phyloP scores from a whole-genome alignment of 2,329 filamentous ascomycete species.

The Eutypa lata region DNA sequence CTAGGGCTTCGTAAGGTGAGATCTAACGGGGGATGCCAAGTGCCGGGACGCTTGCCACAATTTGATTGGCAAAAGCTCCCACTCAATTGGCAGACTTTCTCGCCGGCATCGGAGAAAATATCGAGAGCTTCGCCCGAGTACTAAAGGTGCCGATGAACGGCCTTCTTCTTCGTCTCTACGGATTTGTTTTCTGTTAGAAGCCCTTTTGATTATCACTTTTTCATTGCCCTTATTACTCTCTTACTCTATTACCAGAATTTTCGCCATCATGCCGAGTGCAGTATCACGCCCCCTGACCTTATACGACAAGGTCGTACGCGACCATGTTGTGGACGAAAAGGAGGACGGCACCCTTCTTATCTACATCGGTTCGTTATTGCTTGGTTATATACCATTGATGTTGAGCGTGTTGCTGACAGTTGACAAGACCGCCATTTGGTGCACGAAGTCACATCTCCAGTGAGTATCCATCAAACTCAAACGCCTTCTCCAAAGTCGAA shows the following conservation, averaged over 20 bases:
- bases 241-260: background rate
- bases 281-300: constrained; percentile 64
- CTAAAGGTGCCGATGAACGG: background rate
- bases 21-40: background rate
- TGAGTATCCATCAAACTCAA: constrained; percentile 41
- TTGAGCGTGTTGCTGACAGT: constrained; percentile 10
- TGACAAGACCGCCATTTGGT: constrained; percentile 83
- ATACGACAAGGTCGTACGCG: constrained; percentile 96
- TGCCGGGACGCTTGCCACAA: background rate
- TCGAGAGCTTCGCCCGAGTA: background rate
- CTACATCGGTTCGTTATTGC: constrained; percentile 72
- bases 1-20: background rate
- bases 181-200: background rate
- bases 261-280: constrained; percentile 65
- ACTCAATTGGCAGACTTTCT: background rate
- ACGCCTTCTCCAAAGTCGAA: too few species aligned
- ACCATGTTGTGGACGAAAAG: constrained; percentile 94
- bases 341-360: constrained; percentile 87
- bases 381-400: background rate
- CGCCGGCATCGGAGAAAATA: background rate
- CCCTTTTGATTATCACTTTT: background rate
- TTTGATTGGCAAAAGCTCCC: background rate
- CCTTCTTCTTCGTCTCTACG: background rate
- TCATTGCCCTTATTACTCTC: background rate
- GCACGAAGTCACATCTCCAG: constrained; percentile 96